These are phyloP conservation scores for Phytopythium mirpurense DNA, from an alignment of 352 stramenopile genomes.

Conservation along the genomic window DNA sequence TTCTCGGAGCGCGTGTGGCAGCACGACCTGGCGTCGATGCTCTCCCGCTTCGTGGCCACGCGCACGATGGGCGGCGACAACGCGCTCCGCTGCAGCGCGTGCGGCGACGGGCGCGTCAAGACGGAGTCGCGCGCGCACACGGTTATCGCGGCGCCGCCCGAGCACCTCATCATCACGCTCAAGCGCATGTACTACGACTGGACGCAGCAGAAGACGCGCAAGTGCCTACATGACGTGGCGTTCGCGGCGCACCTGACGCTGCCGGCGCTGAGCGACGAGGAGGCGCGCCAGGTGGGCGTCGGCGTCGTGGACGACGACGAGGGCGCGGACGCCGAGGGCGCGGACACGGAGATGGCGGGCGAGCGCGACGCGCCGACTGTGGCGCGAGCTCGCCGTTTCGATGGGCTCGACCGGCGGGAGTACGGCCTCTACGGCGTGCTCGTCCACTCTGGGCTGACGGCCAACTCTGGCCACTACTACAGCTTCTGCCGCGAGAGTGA, in stretches of 20 bases:
- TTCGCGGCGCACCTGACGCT: conserved; percentile 71
- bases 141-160: conserved; percentile 70
- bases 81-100: conserved; percentile 63
- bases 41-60: conserved; percentile 72
- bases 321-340: conserved; percentile 1
- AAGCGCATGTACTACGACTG: conserved; percentile 91
- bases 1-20: conserved; percentile 83
- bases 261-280: conserved; percentile 61
- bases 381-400: conserved; percentile 4
- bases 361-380: neutral
- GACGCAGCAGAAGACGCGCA: conserved; percentile 83
- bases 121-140: conserved; percentile 81
- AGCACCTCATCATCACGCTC: conserved; percentile 82
- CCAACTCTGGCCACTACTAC: conserved; percentile 91
- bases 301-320: conserved; percentile 3
- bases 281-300: conserved; percentile 19
- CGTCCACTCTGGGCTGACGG: conserved; percentile 84
- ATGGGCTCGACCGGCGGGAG: conserved; percentile 29
- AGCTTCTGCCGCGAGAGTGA: conserved; percentile 84
- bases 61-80: conserved; percentile 81
- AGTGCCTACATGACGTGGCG: conserved; percentile 78
- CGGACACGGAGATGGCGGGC: conserved; percentile 13
- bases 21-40: conserved; percentile 80
- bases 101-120: conserved; percentile 39
- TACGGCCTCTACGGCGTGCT: conserved; percentile 89